Percentiles rank a stretch among this genome's conserved stretches.
Conservation (phyloP, 306 rosid species). For the Dalbergia cultrata region DNA sequence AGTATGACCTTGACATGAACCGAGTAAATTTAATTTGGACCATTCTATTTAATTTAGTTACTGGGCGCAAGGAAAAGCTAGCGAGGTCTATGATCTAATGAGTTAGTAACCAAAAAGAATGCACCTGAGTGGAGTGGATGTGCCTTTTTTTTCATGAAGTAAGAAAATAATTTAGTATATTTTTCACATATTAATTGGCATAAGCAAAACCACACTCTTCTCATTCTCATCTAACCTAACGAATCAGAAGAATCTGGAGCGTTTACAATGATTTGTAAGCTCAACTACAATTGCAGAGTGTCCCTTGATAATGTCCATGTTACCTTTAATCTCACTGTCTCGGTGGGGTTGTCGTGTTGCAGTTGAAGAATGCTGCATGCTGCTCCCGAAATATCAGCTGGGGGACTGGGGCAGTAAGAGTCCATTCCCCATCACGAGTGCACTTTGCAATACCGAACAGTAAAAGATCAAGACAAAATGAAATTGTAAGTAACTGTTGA, state of each 20-base stretch:
- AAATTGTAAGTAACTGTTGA: no score
- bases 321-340: slow-evolving; percentile 36
- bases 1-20: neutral
- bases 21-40: neutral
- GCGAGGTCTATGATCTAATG: neutral
- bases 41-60: neutral
- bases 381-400: no score
- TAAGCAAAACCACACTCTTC: neutral
- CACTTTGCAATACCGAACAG: no score
- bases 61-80: neutral
- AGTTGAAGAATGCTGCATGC: slow-evolving; percentile 42
- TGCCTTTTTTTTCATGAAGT: neutral
- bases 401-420: no score
- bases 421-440: no score
- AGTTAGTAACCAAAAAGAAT: neutral
- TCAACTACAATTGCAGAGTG: slow-evolving; percentile 37
- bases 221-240: slow-evolving; percentile 8
- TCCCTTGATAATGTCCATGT: slow-evolving; percentile 34
- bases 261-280: slow-evolving; percentile 37
- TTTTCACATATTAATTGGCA: neutral
- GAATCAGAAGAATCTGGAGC: neutral
- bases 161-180: neutral
- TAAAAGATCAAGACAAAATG: no score
- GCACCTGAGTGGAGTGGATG: neutral
- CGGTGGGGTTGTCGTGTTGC: slow-evolving; percentile 49